Conservation (phyloP, 306 rosid genomes). For the Corylus americana region DNA sequence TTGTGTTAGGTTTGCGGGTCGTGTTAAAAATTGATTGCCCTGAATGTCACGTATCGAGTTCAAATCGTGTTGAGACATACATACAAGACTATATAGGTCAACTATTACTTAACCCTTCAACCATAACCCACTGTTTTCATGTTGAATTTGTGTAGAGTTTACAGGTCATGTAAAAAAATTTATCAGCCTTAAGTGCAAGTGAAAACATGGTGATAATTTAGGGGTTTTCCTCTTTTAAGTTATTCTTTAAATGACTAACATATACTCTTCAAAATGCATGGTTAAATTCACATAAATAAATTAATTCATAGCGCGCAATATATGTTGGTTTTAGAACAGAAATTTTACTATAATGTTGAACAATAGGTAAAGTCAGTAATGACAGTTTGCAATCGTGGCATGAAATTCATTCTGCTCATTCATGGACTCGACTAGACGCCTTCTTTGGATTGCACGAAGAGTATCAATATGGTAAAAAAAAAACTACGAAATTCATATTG, state of each 20-base stretch:
- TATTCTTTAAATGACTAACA: background rate
- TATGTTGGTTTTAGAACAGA: background rate
- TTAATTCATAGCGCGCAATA: slow-evolving; percentile 31
- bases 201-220: too few relatives aligned
- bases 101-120: too few relatives aligned
- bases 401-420: slow-evolving; percentile 25
- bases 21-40: too few relatives aligned
- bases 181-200: too few relatives aligned
- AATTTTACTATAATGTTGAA: background rate
- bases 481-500: slow-evolving; percentile 25
- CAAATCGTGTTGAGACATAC: too few relatives aligned
- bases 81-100: too few relatives aligned
- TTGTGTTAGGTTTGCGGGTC: too few relatives aligned
- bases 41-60: too few relatives aligned
- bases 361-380: background rate
- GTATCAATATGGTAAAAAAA: slow-evolving; percentile 29
- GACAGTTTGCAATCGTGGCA: background rate
- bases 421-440: slow-evolving; percentile 41
- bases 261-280: slow-evolving; percentile 4
- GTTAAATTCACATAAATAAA: slow-evolving; percentile 11
- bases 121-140: too few relatives aligned
- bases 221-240: background rate
- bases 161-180: too few relatives aligned
- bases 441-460: slow-evolving; percentile 33
- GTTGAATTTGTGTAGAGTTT: too few relatives aligned